Conservation (phyloP, 1,139 yeast genomes). For the Ogataea hybrid region DNA sequence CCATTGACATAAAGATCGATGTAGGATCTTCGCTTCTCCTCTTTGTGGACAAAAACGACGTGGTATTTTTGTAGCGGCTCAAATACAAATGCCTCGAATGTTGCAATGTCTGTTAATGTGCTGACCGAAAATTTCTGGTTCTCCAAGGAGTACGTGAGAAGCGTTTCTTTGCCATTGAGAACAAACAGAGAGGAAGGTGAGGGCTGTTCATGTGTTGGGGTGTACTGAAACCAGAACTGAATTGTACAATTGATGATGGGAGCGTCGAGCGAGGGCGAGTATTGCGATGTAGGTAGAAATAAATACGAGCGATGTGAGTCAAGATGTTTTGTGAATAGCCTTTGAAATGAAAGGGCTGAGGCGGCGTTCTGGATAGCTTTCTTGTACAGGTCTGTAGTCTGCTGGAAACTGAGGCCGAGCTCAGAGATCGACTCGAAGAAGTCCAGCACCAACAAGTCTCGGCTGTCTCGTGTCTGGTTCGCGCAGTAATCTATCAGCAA, state of each 20-base stretch:
- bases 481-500: not conserved
- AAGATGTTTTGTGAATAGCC: conserved; percentile 2
- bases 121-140: conserved; percentile 1
- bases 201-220: not conserved
- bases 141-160: conserved; percentile 2
- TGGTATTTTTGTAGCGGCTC: conserved; percentile 28
- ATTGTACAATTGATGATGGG: conserved; percentile 13
- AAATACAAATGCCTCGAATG: conserved; percentile 26
- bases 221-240: conserved; percentile 18
- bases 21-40: conserved; percentile 23
- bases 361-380: not conserved
- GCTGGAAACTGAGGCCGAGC: conserved; percentile 5
- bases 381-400: conserved; percentile 1
- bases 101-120: not conserved
- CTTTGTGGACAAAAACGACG: conserved; percentile 27
- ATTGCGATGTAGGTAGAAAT: conserved; percentile 6
- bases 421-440: conserved; percentile 1
- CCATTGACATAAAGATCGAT: conserved; percentile 37
- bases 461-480: not conserved
- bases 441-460: not conserved
- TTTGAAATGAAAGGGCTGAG: not conserved
- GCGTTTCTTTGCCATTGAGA: not conserved
- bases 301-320: conserved; percentile 8
- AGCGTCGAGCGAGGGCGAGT: conserved; percentile 2
- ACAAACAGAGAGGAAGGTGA: conserved; percentile 6